A percentile compares a stretch with the other conserved stretches of the same genome.
Conservation (phyloP, 2,329 filamentous ascomycete genomes). For the Balansia obtecta region DNA sequence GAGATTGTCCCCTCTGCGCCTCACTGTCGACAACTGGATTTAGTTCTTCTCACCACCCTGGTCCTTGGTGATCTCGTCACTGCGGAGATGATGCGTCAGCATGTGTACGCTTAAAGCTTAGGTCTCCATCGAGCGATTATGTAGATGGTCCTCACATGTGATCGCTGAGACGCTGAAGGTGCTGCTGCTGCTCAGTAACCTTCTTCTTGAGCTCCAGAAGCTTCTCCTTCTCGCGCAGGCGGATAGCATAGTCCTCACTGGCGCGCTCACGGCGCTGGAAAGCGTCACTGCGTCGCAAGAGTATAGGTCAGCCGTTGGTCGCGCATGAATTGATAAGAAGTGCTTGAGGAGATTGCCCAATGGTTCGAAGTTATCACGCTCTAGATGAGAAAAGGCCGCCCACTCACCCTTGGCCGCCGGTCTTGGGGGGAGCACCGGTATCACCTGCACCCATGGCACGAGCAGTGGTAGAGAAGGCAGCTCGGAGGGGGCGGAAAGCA, state of each 20-base stretch:
- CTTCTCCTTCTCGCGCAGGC: constrained; percentile 83
- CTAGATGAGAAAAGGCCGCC: background rate
- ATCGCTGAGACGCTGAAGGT: constrained; percentile 73
- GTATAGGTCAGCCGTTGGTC: constrained; percentile 2
- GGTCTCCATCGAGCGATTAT: background rate
- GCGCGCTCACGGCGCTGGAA: constrained; percentile 90
- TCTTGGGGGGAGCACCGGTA: constrained; percentile 47
- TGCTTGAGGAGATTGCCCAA: too few relatives aligned
- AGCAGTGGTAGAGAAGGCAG: constrained; percentile 51
- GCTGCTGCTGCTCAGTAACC: constrained; percentile 65
- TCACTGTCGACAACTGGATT: constrained; percentile 5
- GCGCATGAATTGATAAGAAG: background rate
- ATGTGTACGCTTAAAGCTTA: background rate
- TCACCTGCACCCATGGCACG: constrained; percentile 59
- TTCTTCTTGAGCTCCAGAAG: constrained; percentile 61
- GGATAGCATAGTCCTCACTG: constrained; percentile 73
- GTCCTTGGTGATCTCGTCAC: constrained; percentile 64
- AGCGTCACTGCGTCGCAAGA: constrained; percentile 51
- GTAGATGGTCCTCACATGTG: constrained; percentile 56
- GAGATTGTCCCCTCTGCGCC: background rate
- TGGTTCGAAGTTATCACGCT: background rate
- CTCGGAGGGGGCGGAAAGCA: constrained; percentile 38
- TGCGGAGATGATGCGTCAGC: constrained; percentile 22
- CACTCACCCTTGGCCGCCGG: constrained; percentile 41
- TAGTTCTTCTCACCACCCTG: constrained; percentile 58